A percentile compares a stretch with the other conserved stretches of the same genome.
phyloP scores from a whole-genome alignment of 176 grass and related monocot genomes.

The Oryza meyeriana region DNA sequence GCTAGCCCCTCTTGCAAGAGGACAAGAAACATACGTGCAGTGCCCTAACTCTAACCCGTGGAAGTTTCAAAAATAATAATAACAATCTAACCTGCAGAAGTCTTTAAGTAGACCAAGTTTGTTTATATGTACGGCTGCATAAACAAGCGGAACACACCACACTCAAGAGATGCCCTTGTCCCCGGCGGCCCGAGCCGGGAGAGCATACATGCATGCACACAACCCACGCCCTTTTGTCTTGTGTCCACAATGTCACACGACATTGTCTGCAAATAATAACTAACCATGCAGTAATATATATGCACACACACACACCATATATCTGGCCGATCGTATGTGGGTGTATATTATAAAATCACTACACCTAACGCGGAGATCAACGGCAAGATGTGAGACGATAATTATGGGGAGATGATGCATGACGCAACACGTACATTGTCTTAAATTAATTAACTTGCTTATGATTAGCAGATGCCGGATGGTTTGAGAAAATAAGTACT shows the following conservation, averaged over 20 bases:
- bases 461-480: background rate
- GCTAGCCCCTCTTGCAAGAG: background rate
- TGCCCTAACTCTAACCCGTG: conserved; percentile 30
- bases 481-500: background rate
- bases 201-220: conserved; percentile 19
- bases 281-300: background rate
- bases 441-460: background rate
- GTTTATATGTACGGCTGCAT: background rate
- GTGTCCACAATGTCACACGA: background rate
- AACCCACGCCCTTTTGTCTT: background rate
- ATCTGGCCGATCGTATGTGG: background rate
- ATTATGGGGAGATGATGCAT: background rate
- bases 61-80: background rate
- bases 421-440: background rate
- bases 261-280: background rate
- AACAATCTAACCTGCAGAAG: background rate
- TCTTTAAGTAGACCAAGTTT: conserved; percentile 22
- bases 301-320: too few species aligned
- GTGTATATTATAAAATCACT: background rate
- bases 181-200: conserved; percentile 11
- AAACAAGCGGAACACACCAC: conserved; percentile 17
- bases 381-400: background rate
- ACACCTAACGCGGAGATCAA: background rate
- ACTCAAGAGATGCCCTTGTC: conserved; percentile 58
- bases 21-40: conserved; percentile 22